phyloP scores from a whole-genome alignment of 1,284 basidiomycete species.

The Leccinum subrobustum region DNA sequence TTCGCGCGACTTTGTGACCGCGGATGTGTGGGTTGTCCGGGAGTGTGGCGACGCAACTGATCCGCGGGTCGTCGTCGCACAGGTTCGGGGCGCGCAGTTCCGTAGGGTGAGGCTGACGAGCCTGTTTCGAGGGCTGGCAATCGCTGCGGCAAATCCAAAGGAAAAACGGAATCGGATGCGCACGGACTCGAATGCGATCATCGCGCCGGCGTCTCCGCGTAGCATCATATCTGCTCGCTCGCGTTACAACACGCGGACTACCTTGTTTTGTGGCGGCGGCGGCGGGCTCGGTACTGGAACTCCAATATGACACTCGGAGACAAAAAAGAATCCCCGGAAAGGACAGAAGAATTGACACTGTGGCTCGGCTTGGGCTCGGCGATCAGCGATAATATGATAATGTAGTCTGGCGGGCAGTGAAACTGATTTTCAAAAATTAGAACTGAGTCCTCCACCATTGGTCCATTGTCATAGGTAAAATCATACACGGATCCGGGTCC shows the following conservation, averaged over 20 bases:
- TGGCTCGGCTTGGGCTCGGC: no score
- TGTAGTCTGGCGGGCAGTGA: no score
- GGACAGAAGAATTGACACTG: no score
- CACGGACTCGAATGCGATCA: conserved; percentile 30
- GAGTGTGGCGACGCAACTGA: conserved; percentile 18
- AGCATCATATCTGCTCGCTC: conserved; percentile 31
- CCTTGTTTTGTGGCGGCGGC: conserved; percentile 6
- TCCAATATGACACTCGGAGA: no score
- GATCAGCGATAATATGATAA: no score
- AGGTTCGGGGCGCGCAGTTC: conserved; percentile 56
- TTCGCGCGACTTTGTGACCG: conserved; percentile 42
- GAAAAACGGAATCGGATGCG: conserved; percentile 16
- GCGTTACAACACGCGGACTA: conserved; percentile 29
- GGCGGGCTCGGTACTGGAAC: background rate
- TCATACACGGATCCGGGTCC: no score
- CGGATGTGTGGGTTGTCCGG: conserved; percentile 51
- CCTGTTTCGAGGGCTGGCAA: conserved; percentile 45
- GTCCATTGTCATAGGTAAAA: no score
- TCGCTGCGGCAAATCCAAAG: conserved; percentile 27
- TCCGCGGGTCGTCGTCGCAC: conserved; percentile 45
- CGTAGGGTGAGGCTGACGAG: conserved; percentile 48
- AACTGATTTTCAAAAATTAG: no score
- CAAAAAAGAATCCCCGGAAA: no score
- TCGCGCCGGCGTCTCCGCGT: conserved; percentile 23
- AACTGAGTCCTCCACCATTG: no score